A percentile compares a stretch with the other conserved stretches of the same genome.
Evolutionary conservation across 208 protist species (phyloP).

Genomic region (Wallacemonas sp.): DNA sequence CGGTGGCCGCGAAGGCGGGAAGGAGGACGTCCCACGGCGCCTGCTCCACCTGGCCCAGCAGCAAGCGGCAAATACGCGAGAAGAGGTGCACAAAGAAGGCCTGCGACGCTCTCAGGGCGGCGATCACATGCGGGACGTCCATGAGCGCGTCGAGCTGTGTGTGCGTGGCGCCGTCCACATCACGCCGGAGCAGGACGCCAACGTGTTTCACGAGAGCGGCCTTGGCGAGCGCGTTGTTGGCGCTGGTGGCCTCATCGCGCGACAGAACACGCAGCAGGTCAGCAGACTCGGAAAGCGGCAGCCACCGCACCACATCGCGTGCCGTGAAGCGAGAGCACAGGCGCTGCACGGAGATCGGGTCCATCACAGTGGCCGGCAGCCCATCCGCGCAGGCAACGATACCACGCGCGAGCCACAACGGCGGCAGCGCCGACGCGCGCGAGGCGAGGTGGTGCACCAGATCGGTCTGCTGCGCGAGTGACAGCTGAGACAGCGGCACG

Average conservation of each 20-base stretch:
- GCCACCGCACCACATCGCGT: constrained; percentile 47
- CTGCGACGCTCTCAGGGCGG: constrained; percentile 45
- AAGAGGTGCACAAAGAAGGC: constrained; percentile 69
- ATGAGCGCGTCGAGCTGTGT: constrained; percentile 32
- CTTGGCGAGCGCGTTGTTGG: constrained; percentile 40
- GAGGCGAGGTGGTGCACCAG: constrained; percentile 72
- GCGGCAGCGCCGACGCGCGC: constrained; percentile 47
- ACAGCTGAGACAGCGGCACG: constrained; percentile 42
- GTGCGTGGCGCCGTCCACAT: constrained; percentile 10
- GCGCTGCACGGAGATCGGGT: constrained; percentile 66
- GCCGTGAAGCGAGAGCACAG: constrained; percentile 82
- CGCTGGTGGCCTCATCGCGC: constrained; percentile 24
- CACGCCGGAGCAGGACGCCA: constrained; percentile 22
- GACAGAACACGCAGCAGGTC: constrained; percentile 53
- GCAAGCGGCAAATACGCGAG: constrained; percentile 63
- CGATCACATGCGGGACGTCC: constrained; percentile 26
- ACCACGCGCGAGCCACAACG: constrained; percentile 46
- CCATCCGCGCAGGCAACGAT: constrained; percentile 34
- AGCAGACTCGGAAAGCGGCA: constrained; percentile 42
- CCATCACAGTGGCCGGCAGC: constrained; percentile 30
- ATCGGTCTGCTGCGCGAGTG: constrained; percentile 38
- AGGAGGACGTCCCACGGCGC: constrained; percentile 50
- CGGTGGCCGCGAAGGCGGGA: constrained; percentile 49
- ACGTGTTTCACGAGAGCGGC: constrained; percentile 34
- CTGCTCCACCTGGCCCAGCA: constrained; percentile 62